Evolutionary conservation across 2,329 filamentous ascomycete species (phyloP), one percentile per base, ranked within the genome.

Genomic region (Arthrobotrys sphaeroides): DNA sequence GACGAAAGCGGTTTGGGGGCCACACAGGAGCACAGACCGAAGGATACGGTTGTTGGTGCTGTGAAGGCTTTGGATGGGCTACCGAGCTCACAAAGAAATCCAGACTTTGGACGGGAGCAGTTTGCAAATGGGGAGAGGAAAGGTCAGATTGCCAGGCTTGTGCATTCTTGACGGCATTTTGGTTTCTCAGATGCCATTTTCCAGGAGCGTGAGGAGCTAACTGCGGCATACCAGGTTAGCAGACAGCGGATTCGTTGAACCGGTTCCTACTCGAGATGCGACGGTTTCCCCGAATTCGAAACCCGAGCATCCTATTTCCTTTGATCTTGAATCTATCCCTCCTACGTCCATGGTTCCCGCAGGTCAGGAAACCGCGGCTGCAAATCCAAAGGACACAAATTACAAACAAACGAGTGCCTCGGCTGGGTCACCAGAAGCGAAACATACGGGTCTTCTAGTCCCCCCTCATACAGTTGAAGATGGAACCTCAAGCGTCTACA

Each of bases 191-290:
- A 33, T 16, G 47, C 28, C 45, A 22, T 18, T 26, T 28, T 7
- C 42, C 9, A 26, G 42, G 40, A 47, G 38, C 12, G 45, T 45
- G 18, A 53, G 47, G 43, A 60, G 38, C 61, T 73, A 67, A 73
- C 53, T 33, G 9, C 24, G 20, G 51, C 12, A 40, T 31, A 28
- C 36, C 6, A 61, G 42, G 49, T 61, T 53, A 73, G 33, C 42
- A 73, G 69, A 73, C 53, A 73, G 61, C 36, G 69, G 69, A 61
- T 73, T 66, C 18, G 60, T 73, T 13, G 69, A 73, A 22, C 69
- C 69, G 36, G 53, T 59, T 13, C 51, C 69, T 28, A 66, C 69
- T 28, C 51, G 61, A 47, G 69, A 73, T 55, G 6, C 61, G 16
- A 45, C 69, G 31, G 36, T 53, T n/a, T 73, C 61, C 1, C 43